Evolutionary conservation across 208 protist genomes (phyloP).

Genomic region (Acanthamoeba royreba): DNA sequence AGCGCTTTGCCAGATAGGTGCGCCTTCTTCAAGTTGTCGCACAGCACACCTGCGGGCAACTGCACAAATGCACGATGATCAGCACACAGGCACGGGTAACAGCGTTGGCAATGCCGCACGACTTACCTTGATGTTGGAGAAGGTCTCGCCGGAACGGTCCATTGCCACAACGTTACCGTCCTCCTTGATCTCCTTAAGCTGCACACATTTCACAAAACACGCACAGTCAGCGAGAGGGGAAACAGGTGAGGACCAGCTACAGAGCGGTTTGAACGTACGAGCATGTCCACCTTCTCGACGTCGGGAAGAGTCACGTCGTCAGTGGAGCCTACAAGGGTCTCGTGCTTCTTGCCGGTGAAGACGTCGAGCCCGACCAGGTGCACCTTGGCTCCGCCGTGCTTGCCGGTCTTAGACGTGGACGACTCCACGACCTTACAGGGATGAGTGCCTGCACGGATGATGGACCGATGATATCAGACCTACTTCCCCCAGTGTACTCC

Average conservation of each 20-base stretch:
- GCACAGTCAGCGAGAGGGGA: conserved; percentile 83
- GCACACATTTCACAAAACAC: conserved; percentile 68
- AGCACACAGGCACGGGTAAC: no score
- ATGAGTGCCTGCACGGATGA: not conserved
- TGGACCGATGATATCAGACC: no score
- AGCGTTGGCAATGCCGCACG: conserved; percentile 85
- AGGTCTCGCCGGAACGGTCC: conserved; percentile 90
- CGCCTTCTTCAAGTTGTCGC: conserved; percentile 86
- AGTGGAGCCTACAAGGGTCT: conserved; percentile 95
- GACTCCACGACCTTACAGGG: conserved; percentile 98
- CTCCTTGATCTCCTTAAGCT: conserved; percentile 64
- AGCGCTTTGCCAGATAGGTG: conserved; percentile 92
- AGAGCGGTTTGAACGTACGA: conserved; percentile 54
- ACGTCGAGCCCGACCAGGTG: conserved; percentile 96
- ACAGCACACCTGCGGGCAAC: conserved; percentile 87
- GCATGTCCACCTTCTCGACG: conserved; percentile 92
- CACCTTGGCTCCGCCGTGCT: conserved; percentile 98
- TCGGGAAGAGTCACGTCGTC: conserved; percentile 96
- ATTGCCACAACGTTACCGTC: conserved; percentile 84
- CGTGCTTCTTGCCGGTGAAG: conserved; percentile 97
- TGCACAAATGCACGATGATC: no score
- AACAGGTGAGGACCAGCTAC: conserved; percentile 55
- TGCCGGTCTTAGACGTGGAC: conserved; percentile 98
- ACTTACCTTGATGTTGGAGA: conserved; percentile 89
- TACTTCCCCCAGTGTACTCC: no score